Conservation (phyloP, 2,329 filamentous ascomycete species). For the Fusarium paranaense region DNA sequence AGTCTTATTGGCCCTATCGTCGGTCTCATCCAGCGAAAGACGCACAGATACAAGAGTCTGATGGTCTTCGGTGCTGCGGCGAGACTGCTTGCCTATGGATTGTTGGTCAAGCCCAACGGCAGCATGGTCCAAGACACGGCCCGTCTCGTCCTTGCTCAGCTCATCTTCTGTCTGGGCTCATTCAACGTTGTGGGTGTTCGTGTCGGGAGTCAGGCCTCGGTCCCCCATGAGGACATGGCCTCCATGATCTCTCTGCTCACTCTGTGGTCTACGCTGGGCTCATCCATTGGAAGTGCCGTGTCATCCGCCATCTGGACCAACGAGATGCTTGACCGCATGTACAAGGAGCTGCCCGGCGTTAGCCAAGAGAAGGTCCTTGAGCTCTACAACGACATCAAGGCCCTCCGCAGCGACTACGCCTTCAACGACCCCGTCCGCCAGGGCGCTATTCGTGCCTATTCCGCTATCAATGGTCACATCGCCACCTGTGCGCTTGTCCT, state of each 20-base stretch:
- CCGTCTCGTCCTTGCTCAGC: conserved; percentile 49
- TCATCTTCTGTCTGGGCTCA: conserved; percentile 52
- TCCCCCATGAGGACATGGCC: conserved; percentile 57
- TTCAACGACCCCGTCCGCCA: conserved; percentile 51
- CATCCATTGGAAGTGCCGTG: conserved; percentile 53
- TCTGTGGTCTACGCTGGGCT: conserved; percentile 55
- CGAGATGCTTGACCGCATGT: conserved; percentile 51
- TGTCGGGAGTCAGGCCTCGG: conserved; percentile 55
- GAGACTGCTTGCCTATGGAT: conserved; percentile 52
- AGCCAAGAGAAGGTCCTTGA: conserved; percentile 38
- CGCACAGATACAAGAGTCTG: conserved; percentile 56
- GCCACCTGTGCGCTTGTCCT: conserved; percentile 47
- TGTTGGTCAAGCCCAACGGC: conserved; percentile 46
- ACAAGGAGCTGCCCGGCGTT: conserved; percentile 45
- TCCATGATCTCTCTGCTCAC: conserved; percentile 52
- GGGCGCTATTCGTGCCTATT: conserved; percentile 52
- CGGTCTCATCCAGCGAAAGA: conserved; percentile 49
- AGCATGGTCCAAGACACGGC: conserved; percentile 50
- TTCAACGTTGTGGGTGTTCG: conserved; percentile 55
- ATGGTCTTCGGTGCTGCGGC: conserved; percentile 53
- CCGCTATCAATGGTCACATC: conserved; percentile 50
- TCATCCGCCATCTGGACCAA: conserved; percentile 54
- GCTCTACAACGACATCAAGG: conserved; percentile 52
- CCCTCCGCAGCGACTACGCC: conserved; percentile 47
- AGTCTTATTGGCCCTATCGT: conserved; percentile 51